Conservation (phyloP, 768 basidiomycete species). For the Lanmaoa rubissima region DNA sequence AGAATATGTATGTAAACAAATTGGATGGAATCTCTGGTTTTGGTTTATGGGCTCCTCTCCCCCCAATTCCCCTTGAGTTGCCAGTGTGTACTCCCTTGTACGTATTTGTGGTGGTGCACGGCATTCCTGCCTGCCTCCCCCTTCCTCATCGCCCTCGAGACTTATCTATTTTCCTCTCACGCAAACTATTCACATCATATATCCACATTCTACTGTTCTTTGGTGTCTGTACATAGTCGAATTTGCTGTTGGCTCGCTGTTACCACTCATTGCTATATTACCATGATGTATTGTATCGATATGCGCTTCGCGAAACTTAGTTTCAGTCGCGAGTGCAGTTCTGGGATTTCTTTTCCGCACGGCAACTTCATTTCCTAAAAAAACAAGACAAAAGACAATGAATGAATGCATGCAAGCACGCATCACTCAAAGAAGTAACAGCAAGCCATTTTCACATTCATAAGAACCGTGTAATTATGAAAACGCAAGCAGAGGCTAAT, state of each 20-base stretch:
- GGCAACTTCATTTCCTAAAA: constrained; percentile 14
- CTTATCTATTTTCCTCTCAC: constrained; percentile 15
- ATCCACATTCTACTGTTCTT: constrained; percentile 17
- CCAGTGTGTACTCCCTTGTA: constrained; percentile 18
- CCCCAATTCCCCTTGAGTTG: constrained; percentile 13
- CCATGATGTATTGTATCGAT: constrained; percentile 24
- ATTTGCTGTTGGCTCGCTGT: constrained; percentile 1
- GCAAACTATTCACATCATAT: constrained; percentile 18
- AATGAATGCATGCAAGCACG: constrained; percentile 5
- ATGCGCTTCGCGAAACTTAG: background rate
- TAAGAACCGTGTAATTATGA: constrained; percentile 4
- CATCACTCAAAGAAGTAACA: background rate
- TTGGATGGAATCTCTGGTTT: constrained; percentile 27
- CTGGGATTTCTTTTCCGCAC: background rate
- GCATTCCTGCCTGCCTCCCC: constrained; percentile 2
- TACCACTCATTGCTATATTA: constrained; percentile 15
- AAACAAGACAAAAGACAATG: background rate
- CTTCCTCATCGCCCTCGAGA: background rate
- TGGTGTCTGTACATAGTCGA: constrained; percentile 13
- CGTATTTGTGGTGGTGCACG: constrained; percentile 25
- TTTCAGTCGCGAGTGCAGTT: background rate
- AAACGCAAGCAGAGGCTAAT: constrained; percentile 1
- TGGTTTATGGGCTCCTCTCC: constrained; percentile 13
- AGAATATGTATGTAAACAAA: constrained; percentile 32
- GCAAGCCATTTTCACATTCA: constrained; percentile 4